phyloP scores from a whole-genome alignment of 2,329 filamentous ascomycete genomes.

The Exophiala calicioides region DNA sequence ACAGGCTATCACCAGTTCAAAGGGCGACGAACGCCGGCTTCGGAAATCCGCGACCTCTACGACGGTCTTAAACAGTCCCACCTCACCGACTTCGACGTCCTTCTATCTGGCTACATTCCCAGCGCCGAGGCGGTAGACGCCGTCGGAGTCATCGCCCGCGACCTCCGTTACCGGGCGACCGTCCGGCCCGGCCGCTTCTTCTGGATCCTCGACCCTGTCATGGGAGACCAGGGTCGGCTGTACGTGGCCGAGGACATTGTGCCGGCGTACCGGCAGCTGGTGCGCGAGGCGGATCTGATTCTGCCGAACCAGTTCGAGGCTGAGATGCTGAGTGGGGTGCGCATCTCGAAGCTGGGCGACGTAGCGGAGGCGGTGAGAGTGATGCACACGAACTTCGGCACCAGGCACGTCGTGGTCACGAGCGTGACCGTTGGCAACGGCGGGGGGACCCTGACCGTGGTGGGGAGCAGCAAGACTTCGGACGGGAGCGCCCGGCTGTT shows the following conservation, averaged over 20 bases:
- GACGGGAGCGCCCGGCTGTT: conserved; percentile 74
- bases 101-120: conserved; percentile 93
- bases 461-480: conserved; percentile 23
- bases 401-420: conserved; percentile 91
- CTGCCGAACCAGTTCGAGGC: conserved; percentile 97
- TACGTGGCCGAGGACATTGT: conserved; percentile 93
- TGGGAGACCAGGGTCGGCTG: conserved; percentile 91
- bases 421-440: conserved; percentile 57
- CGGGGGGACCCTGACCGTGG: conserved; percentile 17
- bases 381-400: conserved; percentile 67
- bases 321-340: conserved; percentile 63
- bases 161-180: conserved; percentile 61
- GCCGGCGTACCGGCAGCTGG: conserved; percentile 79
- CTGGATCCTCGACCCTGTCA: conserved; percentile 87
- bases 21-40: conserved; percentile 76
- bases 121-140: conserved; percentile 80
- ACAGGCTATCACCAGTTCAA: conserved; percentile 88
- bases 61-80: conserved; percentile 78
- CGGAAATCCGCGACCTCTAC: conserved; percentile 83
- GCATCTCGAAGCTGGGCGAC: conserved; percentile 19
- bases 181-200: conserved; percentile 28
- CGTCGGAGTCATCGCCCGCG: conserved; percentile 79
- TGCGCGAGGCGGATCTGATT: conserved; percentile 84
- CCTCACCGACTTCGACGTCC: conserved; percentile 87
- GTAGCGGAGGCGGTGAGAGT: conserved; percentile 28